These are phyloP conservation scores for Asterella californica DNA, from an alignment of 225 moss, liverwort and hornwort genomes.

Conservation along the genomic window DNA sequence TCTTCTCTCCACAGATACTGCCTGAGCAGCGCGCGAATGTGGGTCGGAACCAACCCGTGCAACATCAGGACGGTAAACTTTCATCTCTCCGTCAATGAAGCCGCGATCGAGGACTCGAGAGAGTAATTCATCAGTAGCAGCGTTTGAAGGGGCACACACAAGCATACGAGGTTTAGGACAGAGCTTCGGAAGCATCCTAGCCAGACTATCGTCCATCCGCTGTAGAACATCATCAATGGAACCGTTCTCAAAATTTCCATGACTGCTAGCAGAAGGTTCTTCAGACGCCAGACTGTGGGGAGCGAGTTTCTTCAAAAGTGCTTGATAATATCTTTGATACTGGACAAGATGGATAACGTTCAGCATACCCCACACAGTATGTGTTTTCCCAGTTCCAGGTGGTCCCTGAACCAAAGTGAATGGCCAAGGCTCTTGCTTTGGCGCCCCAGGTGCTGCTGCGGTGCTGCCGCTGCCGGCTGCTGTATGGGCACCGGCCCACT, in stretches of 20 bases:
- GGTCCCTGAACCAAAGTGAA: slow-evolving; percentile 99
- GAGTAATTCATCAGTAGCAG: slow-evolving; percentile 97
- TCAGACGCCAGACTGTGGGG: slow-evolving; percentile 82
- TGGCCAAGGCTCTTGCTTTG: slow-evolving; percentile 85
- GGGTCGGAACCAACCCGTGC: slow-evolving; percentile 95
- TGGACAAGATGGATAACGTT: slow-evolving; percentile 98
- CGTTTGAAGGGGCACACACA: slow-evolving; percentile 98
- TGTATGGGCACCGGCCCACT: slow-evolving; percentile 99
- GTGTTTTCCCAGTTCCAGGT: slow-evolving; percentile 98
- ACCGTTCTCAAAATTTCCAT: slow-evolving; percentile 70
- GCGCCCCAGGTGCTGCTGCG: slow-evolving; percentile 51
- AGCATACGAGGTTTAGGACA: slow-evolving; percentile 99
- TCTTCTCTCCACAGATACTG: slow-evolving; percentile 93
- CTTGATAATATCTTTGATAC: slow-evolving; percentile 99
- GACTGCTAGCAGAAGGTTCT: slow-evolving; percentile 52
- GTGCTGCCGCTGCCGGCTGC: slow-evolving; percentile 66
- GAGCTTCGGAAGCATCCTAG: slow-evolving; percentile 86
- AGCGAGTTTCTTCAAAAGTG: slow-evolving; percentile 91
- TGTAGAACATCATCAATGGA: slow-evolving; percentile 93
- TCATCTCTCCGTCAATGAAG: slow-evolving; percentile 99
- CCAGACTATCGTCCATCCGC: slow-evolving; percentile 92
- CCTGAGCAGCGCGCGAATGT: slow-evolving; percentile 79
- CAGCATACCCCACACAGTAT: slow-evolving; percentile 99
- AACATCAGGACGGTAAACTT: slow-evolving; percentile 90
- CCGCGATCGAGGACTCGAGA: slow-evolving; percentile 94